These are phyloP conservation scores for Kluyveromyces marxianus DNA, from an alignment of 1,139 yeast species.

Conservation along the genomic window DNA sequence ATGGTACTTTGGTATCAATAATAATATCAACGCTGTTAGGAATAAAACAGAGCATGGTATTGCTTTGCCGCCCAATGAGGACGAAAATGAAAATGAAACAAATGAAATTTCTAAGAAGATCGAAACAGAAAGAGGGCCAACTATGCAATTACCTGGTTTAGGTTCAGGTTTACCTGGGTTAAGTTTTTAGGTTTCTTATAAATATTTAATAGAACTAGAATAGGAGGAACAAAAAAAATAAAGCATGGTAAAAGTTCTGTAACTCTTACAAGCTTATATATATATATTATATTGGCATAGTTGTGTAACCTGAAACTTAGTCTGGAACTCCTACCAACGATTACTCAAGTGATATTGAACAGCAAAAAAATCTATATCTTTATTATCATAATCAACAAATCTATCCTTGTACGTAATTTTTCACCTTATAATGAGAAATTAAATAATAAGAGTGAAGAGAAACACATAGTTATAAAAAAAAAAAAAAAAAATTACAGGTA, in stretches of 20 bases:
- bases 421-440: background rate
- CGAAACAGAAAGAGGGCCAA: background rate
- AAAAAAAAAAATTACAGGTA: background rate
- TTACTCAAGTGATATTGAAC: no score
- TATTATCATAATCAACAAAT: background rate
- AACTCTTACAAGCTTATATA: background rate
- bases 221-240: slow-evolving; percentile 1
- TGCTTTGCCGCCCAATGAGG: slow-evolving; percentile 25
- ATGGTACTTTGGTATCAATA: slow-evolving; percentile 65
- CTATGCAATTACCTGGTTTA: slow-evolving; percentile 1
- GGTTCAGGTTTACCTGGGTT: slow-evolving; percentile 12
- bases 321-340: no score
- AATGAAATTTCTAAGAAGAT: background rate
- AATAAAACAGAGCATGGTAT: slow-evolving; percentile 30
- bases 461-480: background rate
- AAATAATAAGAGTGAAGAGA: background rate
- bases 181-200: slow-evolving; percentile 6
- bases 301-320: no score
- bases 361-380: background rate
- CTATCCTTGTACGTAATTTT: background rate
- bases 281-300: no score
- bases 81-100: slow-evolving; percentile 1
- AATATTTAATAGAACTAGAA: background rate
- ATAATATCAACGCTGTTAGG: slow-evolving; percentile 50
- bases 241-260: background rate